Conservation (phyloP, 768 basidiomycete genomes). For the Cystobasidium tubakii region DNA sequence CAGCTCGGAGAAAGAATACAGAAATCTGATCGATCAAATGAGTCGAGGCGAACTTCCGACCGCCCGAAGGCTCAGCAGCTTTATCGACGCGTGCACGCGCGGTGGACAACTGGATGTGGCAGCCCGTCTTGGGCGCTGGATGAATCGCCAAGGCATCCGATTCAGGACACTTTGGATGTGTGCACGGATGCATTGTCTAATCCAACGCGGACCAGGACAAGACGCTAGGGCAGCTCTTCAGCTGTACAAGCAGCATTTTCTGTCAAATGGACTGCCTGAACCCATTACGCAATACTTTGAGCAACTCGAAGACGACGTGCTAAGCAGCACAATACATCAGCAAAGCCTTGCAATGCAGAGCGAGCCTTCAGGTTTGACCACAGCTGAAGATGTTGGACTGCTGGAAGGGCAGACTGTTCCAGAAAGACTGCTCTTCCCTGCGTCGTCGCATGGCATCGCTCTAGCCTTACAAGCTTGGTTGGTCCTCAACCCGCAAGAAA, state of each 20-base stretch:
- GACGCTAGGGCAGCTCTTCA: not conserved
- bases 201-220: not conserved
- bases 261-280: not conserved
- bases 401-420: not conserved
- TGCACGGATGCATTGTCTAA: constrained; percentile 1
- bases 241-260: not conserved
- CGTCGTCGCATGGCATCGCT: constrained; percentile 21
- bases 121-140: not conserved
- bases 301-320: not conserved
- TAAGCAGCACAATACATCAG: not conserved
- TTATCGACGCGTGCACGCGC: not conserved
- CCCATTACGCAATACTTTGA: not conserved
- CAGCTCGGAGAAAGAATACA: not conserved
- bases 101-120: not conserved
- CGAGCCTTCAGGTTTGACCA: not conserved
- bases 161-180: not conserved
- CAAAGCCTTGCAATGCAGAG: not conserved
- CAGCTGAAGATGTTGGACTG: not conserved
- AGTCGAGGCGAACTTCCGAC: constrained; percentile 4
- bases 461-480: constrained; percentile 13
- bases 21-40: not conserved
- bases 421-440: not conserved
- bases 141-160: not conserved
- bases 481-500: not conserved
- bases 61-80: not conserved